Percentiles rank a stretch among this genome's conserved stretches.
Evolutionary conservation across 345 rosid species (phyloP).

Genomic region (Cardamine resedifolia): DNA sequence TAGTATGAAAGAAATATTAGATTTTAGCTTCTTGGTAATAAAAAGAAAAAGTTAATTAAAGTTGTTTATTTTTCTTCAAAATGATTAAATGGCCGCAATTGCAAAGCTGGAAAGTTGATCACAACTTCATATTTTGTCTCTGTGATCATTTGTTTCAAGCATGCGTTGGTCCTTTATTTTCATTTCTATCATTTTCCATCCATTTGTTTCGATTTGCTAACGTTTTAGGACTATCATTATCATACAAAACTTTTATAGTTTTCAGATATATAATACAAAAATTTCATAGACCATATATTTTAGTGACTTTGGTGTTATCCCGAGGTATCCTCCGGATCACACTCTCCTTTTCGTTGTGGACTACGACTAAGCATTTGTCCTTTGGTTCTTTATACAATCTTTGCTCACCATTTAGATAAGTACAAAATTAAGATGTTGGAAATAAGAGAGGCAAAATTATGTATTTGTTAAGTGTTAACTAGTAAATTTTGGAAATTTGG

Average conservation of each 20-base stretch:
- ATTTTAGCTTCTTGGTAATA: not conserved
- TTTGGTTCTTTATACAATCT: not conserved
- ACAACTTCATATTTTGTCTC: conserved; percentile 26
- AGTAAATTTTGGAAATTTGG: not conserved
- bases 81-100: conserved; percentile 16
- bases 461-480: not conserved
- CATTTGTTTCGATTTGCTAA: not conserved
- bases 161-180: conserved; percentile 33
- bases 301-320: not conserved
- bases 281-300: not conserved
- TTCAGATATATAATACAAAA: not conserved
- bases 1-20: not conserved
- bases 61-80: not conserved
- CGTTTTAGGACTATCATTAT: conserved; percentile 6
- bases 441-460: not conserved
- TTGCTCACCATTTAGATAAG: not conserved
- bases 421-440: not conserved
- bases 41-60: not conserved
- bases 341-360: not conserved
- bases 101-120: conserved; percentile 21
- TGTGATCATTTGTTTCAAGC: conserved; percentile 34
- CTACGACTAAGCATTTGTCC: not conserved
- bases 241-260: not conserved
- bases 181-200: not conserved
- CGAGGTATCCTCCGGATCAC: not conserved